Conservation (phyloP, 176 grass and related monocot genomes). For the Echinochloa phyllopogon region DNA sequence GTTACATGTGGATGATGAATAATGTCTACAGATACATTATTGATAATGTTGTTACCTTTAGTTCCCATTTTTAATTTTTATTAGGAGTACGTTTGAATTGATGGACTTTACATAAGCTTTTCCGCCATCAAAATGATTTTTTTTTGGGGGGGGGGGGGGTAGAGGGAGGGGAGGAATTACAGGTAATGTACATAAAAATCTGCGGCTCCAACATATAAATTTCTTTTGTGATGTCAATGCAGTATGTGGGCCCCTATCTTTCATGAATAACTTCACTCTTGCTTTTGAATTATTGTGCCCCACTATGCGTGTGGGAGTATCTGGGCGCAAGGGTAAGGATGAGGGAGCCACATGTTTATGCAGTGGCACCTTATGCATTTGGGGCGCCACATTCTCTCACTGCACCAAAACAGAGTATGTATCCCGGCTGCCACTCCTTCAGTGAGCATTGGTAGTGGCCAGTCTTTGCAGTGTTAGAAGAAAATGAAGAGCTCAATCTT, state of each 20-base stretch:
- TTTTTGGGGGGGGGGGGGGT: too few relatives aligned
- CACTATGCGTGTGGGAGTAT: background rate
- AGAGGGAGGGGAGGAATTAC: too few relatives aligned
- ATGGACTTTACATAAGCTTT: too few relatives aligned
- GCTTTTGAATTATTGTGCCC: too few relatives aligned
- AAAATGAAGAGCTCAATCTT: background rate
- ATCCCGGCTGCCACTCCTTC: background rate
- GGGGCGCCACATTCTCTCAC: background rate
- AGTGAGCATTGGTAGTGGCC: background rate
- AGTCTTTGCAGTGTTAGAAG: background rate
- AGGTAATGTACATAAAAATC: too few relatives aligned
- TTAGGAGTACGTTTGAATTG: background rate
- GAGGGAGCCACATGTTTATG: background rate
- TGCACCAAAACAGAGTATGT: background rate
- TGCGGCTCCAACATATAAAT: background rate
- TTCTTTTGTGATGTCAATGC: background rate
- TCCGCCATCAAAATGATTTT: too few relatives aligned
- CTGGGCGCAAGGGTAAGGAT: background rate
- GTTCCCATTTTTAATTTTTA: constrained; percentile 1
- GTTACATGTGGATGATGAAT: background rate
- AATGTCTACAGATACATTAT: background rate
- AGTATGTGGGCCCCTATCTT: background rate
- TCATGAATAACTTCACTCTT: background rate
- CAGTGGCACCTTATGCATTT: background rate
- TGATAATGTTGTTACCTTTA: background rate